phyloP scores from a whole-genome alignment of 2,329 filamentous ascomycete genomes.

The Ramichloridium luteum region DNA sequence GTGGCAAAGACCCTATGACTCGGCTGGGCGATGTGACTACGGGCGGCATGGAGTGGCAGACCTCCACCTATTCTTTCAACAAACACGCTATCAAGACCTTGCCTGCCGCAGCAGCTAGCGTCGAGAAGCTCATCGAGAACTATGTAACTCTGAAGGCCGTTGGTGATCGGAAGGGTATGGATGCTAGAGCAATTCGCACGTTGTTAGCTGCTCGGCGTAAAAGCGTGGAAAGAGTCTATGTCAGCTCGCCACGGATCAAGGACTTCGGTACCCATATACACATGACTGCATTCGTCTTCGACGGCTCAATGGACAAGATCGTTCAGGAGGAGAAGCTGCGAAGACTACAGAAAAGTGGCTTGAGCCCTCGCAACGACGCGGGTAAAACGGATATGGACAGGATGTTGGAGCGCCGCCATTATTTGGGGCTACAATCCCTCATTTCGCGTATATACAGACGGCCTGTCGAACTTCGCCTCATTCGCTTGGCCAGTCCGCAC shows the following conservation, averaged over 20 bases:
- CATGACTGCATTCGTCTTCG: constrained; percentile 16
- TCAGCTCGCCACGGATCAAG: constrained; percentile 15
- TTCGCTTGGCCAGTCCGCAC: constrained; percentile 18
- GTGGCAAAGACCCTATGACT: constrained; percentile 9
- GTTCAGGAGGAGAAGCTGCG: constrained; percentile 1
- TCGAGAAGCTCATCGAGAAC: constrained; percentile 15
- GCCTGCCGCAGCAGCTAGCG: constrained; percentile 12
- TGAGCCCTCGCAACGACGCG: neutral
- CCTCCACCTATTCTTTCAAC: constrained; percentile 18
- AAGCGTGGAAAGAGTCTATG: constrained; percentile 15
- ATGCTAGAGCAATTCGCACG: constrained; percentile 12
- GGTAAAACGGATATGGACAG: constrained; percentile 4
- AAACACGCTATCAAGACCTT: constrained; percentile 14
- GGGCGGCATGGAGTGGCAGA: constrained; percentile 19
- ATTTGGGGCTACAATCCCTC: constrained; percentile 8
- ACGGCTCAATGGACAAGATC: constrained; percentile 7
- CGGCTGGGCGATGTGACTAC: constrained; percentile 12
- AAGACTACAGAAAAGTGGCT: constrained; percentile 3
- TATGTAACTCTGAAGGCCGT: constrained; percentile 14
- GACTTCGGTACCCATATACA: constrained; percentile 17
- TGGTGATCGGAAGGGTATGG: constrained; percentile 11
- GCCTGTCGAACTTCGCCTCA: constrained; percentile 20
- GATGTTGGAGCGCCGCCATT: constrained; percentile 10
- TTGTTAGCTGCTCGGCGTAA: constrained; percentile 13
- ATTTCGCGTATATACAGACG: constrained; percentile 19